Evolutionary conservation across 352 stramenopile species (phyloP), one percentile per base, ranked within the genome.

Genomic region (Phytophthora pistaciae): DNA sequence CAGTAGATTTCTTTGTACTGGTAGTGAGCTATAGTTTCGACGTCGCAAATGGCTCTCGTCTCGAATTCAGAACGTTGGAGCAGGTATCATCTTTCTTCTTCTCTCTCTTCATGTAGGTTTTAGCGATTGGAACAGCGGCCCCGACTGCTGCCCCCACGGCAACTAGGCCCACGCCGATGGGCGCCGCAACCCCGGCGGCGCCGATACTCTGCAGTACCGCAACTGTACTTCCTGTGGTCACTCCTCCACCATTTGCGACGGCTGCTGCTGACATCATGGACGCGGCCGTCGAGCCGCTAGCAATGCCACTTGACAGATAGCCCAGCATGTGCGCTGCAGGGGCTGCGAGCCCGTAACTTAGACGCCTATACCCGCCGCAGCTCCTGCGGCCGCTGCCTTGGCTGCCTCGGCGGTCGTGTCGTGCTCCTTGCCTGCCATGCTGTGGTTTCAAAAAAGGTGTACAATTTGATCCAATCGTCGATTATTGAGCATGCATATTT

Each of bases 201-300:
- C 84, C 82, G 42, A 91, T 68, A 25, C 71, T 87, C 38, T 92
- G 84, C 58, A 88, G 31, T 4, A 80, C 63, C 2, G 82, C 80
- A 10, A 87, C 77, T 1, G 67, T 57, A 48, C 80, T 82, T 7
- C 77, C 75, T 56, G 70, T 68, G 6, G 75, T 72, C 3, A 91
- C 78, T 21, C 73, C 74, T 11, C 84, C 83, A 29, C 83, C 84
- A 42, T 67, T 78, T 9, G 77, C 75, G 21, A 88, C 55, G 13
- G 84, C 83, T 25, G 83, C 76, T 9, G 72, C 42, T 21, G 84
- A 88, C 83, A 92, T 92, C 80, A 84, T 85, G 8, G 66, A 58
- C 29, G 79, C 84, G 42, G 83, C 83, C 0, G 66, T 75, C 5
- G 77, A 88, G 6, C 74, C 78, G n/a, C 68, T 55, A 16, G 75